Percentiles rank a stretch among this genome's conserved stretches.
phyloP scores from a whole-genome alignment of 345 rosid species.

The Syzygium aqueum region DNA sequence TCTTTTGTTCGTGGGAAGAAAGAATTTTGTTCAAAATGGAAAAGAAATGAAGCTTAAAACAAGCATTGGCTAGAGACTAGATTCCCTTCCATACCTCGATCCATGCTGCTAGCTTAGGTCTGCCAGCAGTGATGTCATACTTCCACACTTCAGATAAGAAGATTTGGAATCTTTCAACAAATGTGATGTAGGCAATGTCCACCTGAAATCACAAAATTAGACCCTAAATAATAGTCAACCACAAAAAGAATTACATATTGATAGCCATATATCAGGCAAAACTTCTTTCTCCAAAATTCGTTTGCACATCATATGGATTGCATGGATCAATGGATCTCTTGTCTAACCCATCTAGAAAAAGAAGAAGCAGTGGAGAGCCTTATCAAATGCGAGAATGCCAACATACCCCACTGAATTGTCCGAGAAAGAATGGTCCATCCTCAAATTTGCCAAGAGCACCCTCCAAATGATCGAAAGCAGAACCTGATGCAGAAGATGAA shows the following conservation, averaged over 20 bases:
- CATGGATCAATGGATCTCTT: neutral
- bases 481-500: slow-evolving; percentile 27
- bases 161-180: slow-evolving; percentile 53
- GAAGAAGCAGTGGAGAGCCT: neutral
- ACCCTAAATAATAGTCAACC: neutral
- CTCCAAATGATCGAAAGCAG: slow-evolving; percentile 71
- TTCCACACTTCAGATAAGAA: slow-evolving; percentile 38
- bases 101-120: slow-evolving; percentile 76
- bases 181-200: slow-evolving; percentile 64
- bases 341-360: neutral
- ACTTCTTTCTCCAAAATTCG: neutral
- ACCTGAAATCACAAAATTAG: slow-evolving; percentile 26
- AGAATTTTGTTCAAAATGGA: neutral
- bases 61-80: neutral
- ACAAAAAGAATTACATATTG: neutral
- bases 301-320: neutral
- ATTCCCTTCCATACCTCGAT: slow-evolving; percentile 38
- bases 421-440: neutral
- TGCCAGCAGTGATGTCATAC: slow-evolving; percentile 49
- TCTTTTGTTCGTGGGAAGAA: neutral
- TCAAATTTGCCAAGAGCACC: slow-evolving; percentile 49
- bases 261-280: neutral
- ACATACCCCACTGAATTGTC: slow-evolving; percentile 25
- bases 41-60: neutral
- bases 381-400: neutral